Percentiles rank a stretch among this genome's conserved stretches.
phyloP scores from a whole-genome alignment of 768 basidiomycete species.

The Amanita fuliginea region DNA sequence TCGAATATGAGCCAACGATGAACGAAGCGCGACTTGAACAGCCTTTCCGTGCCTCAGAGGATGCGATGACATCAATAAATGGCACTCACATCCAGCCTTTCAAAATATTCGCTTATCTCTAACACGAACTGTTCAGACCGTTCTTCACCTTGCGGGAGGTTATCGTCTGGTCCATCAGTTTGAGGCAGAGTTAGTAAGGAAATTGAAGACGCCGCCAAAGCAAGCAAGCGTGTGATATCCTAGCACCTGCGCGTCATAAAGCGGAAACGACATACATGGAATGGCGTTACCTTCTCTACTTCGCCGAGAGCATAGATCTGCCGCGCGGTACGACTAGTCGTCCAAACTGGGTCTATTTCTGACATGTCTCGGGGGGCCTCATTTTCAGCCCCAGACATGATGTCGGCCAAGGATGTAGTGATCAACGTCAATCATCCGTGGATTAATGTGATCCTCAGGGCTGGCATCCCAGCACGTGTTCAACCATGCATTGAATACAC shows the following conservation, averaged over 20 bases:
- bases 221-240: conserved; percentile 71
- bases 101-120: conserved; percentile 80
- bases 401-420: conserved; percentile 2
- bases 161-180: conserved; percentile 58
- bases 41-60: conserved; percentile 25
- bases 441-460: background rate
- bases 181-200: conserved; percentile 76
- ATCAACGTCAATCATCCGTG: background rate
- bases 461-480: background rate
- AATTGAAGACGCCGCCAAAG: conserved; percentile 68
- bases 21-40: conserved; percentile 69
- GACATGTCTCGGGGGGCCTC: conserved; percentile 17
- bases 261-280: background rate
- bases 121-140: conserved; percentile 78
- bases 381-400: conserved; percentile 20
- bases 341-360: conserved; percentile 75
- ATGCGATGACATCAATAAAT: background rate
- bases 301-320: conserved; percentile 74
- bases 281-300: conserved; percentile 57
- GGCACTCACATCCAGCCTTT: conserved; percentile 60
- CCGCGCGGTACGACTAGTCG: conserved; percentile 66
- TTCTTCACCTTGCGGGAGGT: conserved; percentile 70
- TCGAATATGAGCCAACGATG: conserved; percentile 71
- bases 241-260: conserved; percentile 15
- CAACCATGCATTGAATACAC: background rate